Evolutionary conservation across 257 asterid species (phyloP).

Genomic region (Solanum chiquidenum): DNA sequence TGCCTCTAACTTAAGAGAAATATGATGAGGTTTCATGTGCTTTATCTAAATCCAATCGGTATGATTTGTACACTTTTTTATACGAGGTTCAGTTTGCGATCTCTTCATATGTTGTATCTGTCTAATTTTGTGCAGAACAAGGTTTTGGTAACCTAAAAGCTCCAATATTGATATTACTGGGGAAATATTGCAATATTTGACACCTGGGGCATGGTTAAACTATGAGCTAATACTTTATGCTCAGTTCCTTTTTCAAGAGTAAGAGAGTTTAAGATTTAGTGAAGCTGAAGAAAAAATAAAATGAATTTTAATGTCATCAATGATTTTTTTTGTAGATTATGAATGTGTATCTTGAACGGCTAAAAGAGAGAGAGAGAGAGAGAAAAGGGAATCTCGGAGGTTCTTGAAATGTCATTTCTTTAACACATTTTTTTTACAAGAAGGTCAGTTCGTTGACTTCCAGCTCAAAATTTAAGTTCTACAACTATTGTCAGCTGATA

Average conservation of each 20-base stretch:
- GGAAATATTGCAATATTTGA: constrained; percentile 61
- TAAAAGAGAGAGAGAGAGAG: constrained; percentile 84
- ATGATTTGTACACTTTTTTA: neutral
- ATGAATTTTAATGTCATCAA: neutral
- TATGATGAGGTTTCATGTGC: constrained; percentile 24
- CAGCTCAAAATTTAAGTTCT: neutral
- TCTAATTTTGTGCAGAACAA: constrained; percentile 27
- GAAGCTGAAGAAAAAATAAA: neutral
- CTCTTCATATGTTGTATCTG: neutral
- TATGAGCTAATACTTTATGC: constrained; percentile 52
- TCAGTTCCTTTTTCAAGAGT: neutral
- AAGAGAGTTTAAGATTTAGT: neutral
- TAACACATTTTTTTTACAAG: constrained; percentile 78
- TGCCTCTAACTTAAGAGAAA: constrained; percentile 59
- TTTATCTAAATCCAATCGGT: constrained; percentile 41
- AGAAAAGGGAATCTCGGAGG: constrained; percentile 61
- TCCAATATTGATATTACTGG: constrained; percentile 76
- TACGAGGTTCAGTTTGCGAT: neutral
- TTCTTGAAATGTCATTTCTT: constrained; percentile 86
- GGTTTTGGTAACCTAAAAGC: constrained; percentile 38
- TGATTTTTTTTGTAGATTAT: constrained; percentile 50
- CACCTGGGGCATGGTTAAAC: constrained; percentile 66
- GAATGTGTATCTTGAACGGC: constrained; percentile 65
- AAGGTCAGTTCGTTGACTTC: constrained; percentile 38
- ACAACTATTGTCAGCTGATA: neutral